Base-by-base conservation (phyloP, 495 filamentous ascomycete genomes). In the Lophium mytilinum region DNA sequence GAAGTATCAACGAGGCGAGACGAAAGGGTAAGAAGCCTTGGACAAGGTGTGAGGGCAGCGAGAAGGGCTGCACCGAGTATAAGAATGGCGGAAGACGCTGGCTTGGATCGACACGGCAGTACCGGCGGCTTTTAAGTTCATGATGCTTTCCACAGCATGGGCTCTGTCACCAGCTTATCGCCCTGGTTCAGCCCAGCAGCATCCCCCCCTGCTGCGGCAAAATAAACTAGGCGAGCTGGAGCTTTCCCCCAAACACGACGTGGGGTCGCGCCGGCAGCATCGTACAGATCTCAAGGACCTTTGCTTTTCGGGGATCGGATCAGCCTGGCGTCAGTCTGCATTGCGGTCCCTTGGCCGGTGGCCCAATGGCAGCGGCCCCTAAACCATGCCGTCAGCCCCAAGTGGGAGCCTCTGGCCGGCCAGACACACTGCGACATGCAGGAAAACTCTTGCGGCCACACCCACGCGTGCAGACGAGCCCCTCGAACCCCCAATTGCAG, bases 111-210 rank as follows among this genome's bases (percentile, higher is more conserved):
- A 46, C 47, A 40, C 43, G 19, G 47, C 24, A 19, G 33, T 39
- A 41, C 49, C 54, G 49, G 58, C 49, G 54, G 58, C 42, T 42
- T 55, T 65, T 65, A 58, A 36, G 53, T 61, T 40, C 37, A 49
- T 12, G n/a, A 52, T 37, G 49, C 49, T 37, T 33, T 35, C 49
- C n/a, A 35, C 17, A 37, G 39, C 50, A 33, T 45, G 41, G 50
- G 37, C 0, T 57, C n/a, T n/a, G n/a, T 60, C 59, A 60, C 53
- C 61, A 57, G 49, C 49, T 37, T 48, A 52, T 37, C 49, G n/a
- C 57, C 61, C 57, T 50, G 53, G 61, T 56, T 52, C 53, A 53
- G n/a, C 34, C 49, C 48, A n/a, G 18, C 41, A 50, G n/a, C 10
- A 15, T 30, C 24, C 24, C 24, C 24, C 24, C 24, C 60, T 10